Evolutionary conservation across 1,139 yeast species (phyloP), one percentile per base, ranked within the genome.

Genomic region (Debaryomycetaceae sp.): DNA sequence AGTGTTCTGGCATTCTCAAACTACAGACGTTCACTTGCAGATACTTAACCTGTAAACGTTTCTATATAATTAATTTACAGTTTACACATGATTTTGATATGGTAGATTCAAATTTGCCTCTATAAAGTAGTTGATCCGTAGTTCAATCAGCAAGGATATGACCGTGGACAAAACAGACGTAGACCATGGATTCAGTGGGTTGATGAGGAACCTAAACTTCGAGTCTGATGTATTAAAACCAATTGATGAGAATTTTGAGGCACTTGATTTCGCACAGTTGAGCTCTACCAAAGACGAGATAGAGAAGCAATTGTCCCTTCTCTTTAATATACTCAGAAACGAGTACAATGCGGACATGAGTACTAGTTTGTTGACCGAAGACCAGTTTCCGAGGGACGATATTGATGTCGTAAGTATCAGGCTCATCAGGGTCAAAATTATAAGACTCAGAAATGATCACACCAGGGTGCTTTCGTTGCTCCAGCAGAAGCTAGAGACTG

Each of bases 301-400:
- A 29, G 79, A 74, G 45, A 34, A 50, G 11, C 74, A 70, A 50
- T 54, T 74, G 36, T 48, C 54, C 13, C 40, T 52, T 14, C 55
- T 73, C 34, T 70, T 70, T 52, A 69, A 64, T 43, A 49, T 69
- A 14, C 55, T 74, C n/a, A 50, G 49, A 7, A 50, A 56, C 37
- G 58, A 62, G 37, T 68, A 66, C 47, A 65, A 69, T 35, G 83
- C 76, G 1, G 80, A 76, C 50, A 81, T 89, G 90, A 63, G 75
- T 17, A 83, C 95, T 0, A 72, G 82, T 0, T 66, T 91, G 51
- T 62, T 86, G 3, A 78, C 86, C 0, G 49, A 57, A 0, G 96
- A 91, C 56, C 97, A 97, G 34, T 93, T 79, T 54, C 99, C 99
- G 0, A 70, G 97, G 35, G 67, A 74, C 13, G 98, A 93, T 59